Evolutionary conservation across 192 early-diverging fungal species (phyloP).

Genomic region (Chytriomyces sp.): DNA sequence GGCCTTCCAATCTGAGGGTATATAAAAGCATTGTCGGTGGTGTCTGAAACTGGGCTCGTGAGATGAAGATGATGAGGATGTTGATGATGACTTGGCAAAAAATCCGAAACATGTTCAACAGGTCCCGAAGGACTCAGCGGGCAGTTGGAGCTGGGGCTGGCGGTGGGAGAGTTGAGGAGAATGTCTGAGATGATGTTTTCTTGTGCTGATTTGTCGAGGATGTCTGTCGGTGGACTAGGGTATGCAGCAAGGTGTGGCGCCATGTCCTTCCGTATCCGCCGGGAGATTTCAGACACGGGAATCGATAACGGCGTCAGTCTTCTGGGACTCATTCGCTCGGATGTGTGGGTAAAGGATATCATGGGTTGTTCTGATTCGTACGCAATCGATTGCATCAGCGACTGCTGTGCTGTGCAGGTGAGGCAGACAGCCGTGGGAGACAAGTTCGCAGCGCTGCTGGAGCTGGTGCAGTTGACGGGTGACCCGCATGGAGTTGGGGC

Average conservation of each 20-base stretch:
- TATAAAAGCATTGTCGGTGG: neutral
- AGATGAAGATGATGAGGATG: neutral
- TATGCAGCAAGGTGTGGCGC: neutral
- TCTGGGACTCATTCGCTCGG: neutral
- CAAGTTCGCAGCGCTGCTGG: too few species aligned
- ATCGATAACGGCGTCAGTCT: neutral
- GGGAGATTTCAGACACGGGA: neutral
- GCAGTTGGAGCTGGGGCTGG: neutral
- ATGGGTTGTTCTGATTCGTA: neutral
- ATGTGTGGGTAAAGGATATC: neutral
- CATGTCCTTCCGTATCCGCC: neutral
- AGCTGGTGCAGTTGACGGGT: too few species aligned
- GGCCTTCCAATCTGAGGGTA: neutral
- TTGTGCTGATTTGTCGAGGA: neutral
- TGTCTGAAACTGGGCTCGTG: neutral
- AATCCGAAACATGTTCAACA: neutral
- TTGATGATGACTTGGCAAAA: neutral
- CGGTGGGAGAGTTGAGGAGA: slow-evolving; percentile 1
- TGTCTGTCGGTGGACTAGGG: neutral
- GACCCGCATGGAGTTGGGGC: too few species aligned
- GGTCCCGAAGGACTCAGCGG: neutral
- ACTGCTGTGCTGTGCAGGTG: too few species aligned
- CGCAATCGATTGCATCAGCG: too few species aligned
- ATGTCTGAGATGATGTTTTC: neutral
- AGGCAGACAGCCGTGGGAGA: too few species aligned